Conservation (phyloP, 768 basidiomycete genomes). For the Pleurotus cornucopiae region DNA sequence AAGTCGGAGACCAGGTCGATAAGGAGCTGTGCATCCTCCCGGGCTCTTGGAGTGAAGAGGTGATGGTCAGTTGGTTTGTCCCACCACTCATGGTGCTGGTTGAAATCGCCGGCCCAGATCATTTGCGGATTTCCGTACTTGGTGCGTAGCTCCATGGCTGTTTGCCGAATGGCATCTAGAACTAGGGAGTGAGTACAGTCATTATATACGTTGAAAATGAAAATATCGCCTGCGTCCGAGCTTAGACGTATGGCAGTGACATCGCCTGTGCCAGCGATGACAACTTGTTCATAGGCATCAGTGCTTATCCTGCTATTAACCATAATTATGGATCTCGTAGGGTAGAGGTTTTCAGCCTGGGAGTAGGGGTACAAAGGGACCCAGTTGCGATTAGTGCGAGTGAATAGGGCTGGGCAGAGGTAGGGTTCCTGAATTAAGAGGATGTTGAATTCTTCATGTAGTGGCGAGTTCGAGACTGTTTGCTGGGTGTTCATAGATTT, state of each 20-base stretch:
- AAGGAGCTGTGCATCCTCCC: slow-evolving; percentile 18
- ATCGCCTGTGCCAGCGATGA: slow-evolving; percentile 16
- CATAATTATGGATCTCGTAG: slow-evolving; percentile 16
- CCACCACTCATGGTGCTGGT: slow-evolving; percentile 37
- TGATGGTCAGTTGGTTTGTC: slow-evolving; percentile 24
- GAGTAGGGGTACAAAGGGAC: background rate
- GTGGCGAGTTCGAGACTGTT: slow-evolving; percentile 6
- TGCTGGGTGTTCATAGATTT: slow-evolving; percentile 16
- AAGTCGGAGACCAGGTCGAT: slow-evolving; percentile 19
- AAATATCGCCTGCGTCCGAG: slow-evolving; percentile 11
- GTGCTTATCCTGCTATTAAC: slow-evolving; percentile 16
- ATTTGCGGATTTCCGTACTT: slow-evolving; percentile 8
- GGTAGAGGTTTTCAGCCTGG: background rate
- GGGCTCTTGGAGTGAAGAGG: slow-evolving; percentile 27
- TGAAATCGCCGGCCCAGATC: slow-evolving; percentile 37
- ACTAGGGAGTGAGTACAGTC: slow-evolving; percentile 9
- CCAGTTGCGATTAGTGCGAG: background rate
- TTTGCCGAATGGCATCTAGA: background rate
- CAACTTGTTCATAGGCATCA: slow-evolving; percentile 16
- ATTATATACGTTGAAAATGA: slow-evolving; percentile 25
- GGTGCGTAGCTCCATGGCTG: background rate
- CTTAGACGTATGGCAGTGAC: slow-evolving; percentile 21
- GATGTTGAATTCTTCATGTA: slow-evolving; percentile 16
- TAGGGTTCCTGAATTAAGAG: slow-evolving; percentile 27
- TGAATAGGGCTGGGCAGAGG: slow-evolving; percentile 13